Evolutionary conservation across 345 rosid species (phyloP), one percentile per base, ranked within the genome.

Genomic region (Populus euphratica): DNA sequence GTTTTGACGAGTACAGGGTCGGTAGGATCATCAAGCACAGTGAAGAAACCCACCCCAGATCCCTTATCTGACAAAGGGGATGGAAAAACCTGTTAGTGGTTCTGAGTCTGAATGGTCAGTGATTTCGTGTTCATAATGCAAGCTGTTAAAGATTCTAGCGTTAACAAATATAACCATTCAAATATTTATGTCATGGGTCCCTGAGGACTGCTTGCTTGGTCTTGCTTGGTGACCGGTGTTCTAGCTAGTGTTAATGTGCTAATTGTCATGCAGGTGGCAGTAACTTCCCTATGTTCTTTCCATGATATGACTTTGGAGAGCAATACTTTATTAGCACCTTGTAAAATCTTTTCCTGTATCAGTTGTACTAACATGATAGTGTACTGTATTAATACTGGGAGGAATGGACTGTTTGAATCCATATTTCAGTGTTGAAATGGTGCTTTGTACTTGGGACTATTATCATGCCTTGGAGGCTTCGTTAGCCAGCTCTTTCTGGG

Each of bases 1-100:
- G 97, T 93, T 67, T 75, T 86, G 81, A 85, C 66, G 85, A 87
- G 80, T 76, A 52, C 92, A 36, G 70, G 70, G 38, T 54, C 92
- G 5, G 77, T 80, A 38, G 91, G 87, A 36, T 89, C 96, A 63
- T 89, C 96, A 63, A 89, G 82, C 77, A 74, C 89, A 39, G 6
- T 62, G 11, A 96, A 96, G 96, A 96, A 86, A 80, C 87, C 90
- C 18, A 73, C 89, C 25, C 64, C 47, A 2, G 88, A 86, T 31
- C 77, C 85, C 33, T 71, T 87, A 21, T 75, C 90, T 10, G 88
- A 89, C 69, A 87, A 84, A 78, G 85, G 87, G 47, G 93, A 87
- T 81, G 88, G 87, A 38, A 67, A 77, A 76, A 72, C 77, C 64
- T 76, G 77, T 54, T 87, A 83, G 81, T 73, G 70, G 64, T 61